A percentile compares a stretch with the other conserved stretches of the same genome.
Conservation (phyloP, 1,284 basidiomycete genomes). For the Singerocomus rubriflavus region DNA sequence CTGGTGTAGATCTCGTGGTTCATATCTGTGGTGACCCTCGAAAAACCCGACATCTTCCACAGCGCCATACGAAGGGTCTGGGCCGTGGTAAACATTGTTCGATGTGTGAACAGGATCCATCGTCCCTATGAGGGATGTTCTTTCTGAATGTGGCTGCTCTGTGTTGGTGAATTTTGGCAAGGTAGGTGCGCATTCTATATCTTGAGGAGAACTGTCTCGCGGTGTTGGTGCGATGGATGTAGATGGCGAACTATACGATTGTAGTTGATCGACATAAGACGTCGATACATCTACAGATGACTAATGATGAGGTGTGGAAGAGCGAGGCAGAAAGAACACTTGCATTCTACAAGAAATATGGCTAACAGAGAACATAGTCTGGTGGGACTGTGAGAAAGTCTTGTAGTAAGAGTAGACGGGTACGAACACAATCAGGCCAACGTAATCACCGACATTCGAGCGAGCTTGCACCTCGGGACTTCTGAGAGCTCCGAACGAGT, state of each 20-base stretch:
- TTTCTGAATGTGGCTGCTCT: slow-evolving; percentile 9
- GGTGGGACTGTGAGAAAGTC: slow-evolving; percentile 4
- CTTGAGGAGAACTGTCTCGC: slow-evolving; percentile 8
- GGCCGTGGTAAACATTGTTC: slow-evolving; percentile 4
- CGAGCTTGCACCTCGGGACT: slow-evolving; percentile 42
- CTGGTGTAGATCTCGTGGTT: slow-evolving; percentile 35
- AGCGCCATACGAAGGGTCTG: slow-evolving; percentile 23
- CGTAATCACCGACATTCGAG: slow-evolving; percentile 52
- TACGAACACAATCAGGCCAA: slow-evolving; percentile 70
- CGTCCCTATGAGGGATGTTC: slow-evolving; percentile 16
- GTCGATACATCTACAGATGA: slow-evolving; percentile 58
- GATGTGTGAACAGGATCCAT: slow-evolving; percentile 6
- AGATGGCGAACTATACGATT: slow-evolving; percentile 54
- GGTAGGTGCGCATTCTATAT: slow-evolving; percentile 9
- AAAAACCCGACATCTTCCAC: slow-evolving; percentile 19
- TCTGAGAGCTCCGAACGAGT: slow-evolving; percentile 62
- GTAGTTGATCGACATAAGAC: slow-evolving; percentile 64
- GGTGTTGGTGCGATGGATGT: slow-evolving; percentile 37
- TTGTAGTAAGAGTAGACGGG: not conserved
- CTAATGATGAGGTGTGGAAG: not conserved
- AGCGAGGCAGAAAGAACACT: slow-evolving; percentile 23
- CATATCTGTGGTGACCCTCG: slow-evolving; percentile 44
- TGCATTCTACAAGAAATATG: slow-evolving; percentile 78
- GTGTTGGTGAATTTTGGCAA: slow-evolving; percentile 6
- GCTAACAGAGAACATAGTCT: slow-evolving; percentile 61